Evolutionary conservation across 2,329 filamentous ascomycete species (phyloP).

Genomic region (Botryotinia narcissicola): DNA sequence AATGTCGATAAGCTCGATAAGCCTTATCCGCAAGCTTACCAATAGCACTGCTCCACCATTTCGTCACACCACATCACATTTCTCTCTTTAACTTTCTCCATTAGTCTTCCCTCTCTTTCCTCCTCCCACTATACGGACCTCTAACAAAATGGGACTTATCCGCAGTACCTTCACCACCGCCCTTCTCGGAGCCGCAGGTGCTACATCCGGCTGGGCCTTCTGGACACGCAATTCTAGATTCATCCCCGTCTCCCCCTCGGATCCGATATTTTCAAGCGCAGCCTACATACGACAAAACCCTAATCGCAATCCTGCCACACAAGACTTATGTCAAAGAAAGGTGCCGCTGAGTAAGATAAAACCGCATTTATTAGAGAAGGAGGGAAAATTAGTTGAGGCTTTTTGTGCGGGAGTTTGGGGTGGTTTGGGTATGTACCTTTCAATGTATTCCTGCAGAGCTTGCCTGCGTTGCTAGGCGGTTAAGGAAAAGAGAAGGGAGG

Average conservation of each 20-base stretch:
- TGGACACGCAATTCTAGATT: conserved; percentile 37
- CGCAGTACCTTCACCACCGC: conserved; percentile 28
- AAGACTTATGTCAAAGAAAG: conserved; percentile 63
- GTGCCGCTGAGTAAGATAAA: conserved; percentile 63
- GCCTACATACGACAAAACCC: conserved; percentile 61
- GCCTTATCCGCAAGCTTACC: neutral
- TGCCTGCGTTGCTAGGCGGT: neutral
- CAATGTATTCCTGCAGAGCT: neutral
- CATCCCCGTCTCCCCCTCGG: conserved; percentile 55
- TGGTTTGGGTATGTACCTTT: conserved; percentile 48
- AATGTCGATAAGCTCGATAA: neutral
- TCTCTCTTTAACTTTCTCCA: neutral
- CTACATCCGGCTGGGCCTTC: conserved; percentile 29
- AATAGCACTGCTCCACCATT: neutral
- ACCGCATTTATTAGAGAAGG: conserved; percentile 62
- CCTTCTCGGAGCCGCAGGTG: conserved; percentile 26
- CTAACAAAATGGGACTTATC: conserved; percentile 27
- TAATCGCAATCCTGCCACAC: conserved; percentile 57
- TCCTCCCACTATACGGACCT: neutral
- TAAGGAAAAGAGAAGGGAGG: neutral
- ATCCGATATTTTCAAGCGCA: conserved; percentile 59
- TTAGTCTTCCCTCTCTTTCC: neutral
- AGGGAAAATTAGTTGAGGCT: conserved; percentile 55
- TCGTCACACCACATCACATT: conserved; percentile 4
- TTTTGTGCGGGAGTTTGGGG: conserved; percentile 37